Percentiles rank a stretch among this genome's conserved stretches.
Evolutionary conservation across 2,329 filamentous ascomycete species (phyloP).

Genomic region (Trichophyton equinum): DNA sequence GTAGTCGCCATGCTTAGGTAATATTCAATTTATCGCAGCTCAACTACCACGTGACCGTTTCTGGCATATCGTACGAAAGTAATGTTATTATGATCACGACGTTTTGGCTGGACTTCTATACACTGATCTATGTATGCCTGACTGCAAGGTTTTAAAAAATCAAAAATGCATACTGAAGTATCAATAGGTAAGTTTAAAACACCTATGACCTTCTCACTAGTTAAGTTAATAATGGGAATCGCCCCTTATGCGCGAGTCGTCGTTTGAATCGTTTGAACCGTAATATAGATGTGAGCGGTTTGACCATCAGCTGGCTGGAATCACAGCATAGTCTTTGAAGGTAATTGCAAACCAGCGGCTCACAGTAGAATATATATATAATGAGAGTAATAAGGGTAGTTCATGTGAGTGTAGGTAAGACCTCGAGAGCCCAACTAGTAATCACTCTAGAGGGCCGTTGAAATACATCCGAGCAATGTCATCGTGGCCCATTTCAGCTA

Average conservation of each 20-base stretch:
- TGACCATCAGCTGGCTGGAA: background rate
- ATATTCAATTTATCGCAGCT: background rate
- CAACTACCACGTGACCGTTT: background rate
- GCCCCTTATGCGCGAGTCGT: background rate
- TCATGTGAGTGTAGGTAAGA: background rate
- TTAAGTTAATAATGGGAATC: background rate
- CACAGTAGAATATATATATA: background rate
- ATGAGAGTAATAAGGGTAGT: background rate
- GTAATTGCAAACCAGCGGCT: background rate
- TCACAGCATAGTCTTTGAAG: background rate
- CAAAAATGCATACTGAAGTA: background rate
- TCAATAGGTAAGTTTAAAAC: background rate
- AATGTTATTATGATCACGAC: background rate
- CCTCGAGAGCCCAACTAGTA: background rate
- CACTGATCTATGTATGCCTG: background rate
- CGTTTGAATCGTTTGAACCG: background rate
- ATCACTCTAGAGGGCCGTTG: conserved; percentile 13
- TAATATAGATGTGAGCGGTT: background rate
- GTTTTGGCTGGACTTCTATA: background rate
- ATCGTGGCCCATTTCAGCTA: conserved; percentile 24
- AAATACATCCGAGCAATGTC: conserved; percentile 26
- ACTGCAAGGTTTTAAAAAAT: background rate
- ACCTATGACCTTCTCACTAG: background rate
- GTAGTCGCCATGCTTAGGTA: background rate
- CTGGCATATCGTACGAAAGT: background rate